Conservation (phyloP, 768 basidiomycete species). For the Termitomyces heimii region DNA sequence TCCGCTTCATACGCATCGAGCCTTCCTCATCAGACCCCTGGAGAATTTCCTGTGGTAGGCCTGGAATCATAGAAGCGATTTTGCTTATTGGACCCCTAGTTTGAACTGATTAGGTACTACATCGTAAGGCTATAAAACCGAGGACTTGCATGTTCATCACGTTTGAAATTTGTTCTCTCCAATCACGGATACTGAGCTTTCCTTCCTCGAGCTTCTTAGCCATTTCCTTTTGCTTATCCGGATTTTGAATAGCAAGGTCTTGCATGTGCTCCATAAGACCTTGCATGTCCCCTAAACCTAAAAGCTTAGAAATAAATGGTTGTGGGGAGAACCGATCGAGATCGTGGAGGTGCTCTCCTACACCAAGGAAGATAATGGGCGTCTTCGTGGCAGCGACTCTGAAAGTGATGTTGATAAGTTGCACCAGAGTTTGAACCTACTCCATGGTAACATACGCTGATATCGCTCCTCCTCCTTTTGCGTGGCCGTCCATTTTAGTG, state of each 20-base stretch:
- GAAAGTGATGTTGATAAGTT: not conserved
- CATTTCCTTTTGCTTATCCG: conserved; percentile 97
- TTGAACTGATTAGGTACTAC: conserved; percentile 2
- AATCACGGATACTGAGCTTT: conserved; percentile 93
- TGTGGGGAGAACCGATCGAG: conserved; percentile 94
- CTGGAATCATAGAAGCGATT: conserved; percentile 98
- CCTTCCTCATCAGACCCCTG: conserved; percentile 95
- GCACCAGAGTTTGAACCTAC: not conserved
- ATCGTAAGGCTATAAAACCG: conserved; percentile 2
- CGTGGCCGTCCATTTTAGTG: conserved; percentile 99
- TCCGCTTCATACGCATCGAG: conserved; percentile 84
- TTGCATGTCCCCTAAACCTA: conserved; percentile 95
- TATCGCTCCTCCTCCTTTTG: conserved; percentile 98
- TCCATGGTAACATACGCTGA: conserved; percentile 75
- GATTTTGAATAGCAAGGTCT: conserved; percentile 87
- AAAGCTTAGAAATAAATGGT: conserved; percentile 94
- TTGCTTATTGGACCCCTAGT: conserved; percentile 96
- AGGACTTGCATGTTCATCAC: conserved; percentile 92
- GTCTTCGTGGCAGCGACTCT: conserved; percentile 99
- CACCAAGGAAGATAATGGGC: conserved; percentile 97
- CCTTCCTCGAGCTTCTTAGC: conserved; percentile 97
- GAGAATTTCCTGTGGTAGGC: conserved; percentile 85
- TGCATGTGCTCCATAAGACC: conserved; percentile 99
- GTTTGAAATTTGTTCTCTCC: conserved; percentile 95
- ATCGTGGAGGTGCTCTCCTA: conserved; percentile 96